These are phyloP conservation scores for Apiospora aurea DNA, from an alignment of 2,329 filamentous ascomycete species.

Conservation along the genomic window DNA sequence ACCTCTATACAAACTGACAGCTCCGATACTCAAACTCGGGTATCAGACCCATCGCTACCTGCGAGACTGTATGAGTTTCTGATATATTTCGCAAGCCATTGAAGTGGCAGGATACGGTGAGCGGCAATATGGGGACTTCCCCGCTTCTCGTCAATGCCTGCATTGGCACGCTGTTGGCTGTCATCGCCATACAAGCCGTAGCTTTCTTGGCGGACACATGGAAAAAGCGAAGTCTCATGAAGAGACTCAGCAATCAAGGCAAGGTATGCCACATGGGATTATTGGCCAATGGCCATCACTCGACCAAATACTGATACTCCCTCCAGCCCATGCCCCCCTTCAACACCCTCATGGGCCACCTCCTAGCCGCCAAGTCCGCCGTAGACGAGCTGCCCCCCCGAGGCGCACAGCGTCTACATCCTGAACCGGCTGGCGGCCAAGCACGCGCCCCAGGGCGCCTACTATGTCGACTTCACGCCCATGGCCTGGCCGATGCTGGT, in stretches of 20 bases:
- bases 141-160: conserved; percentile 32
- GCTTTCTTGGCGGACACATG: conserved; percentile 33
- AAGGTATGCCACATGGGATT: conserved; percentile 31
- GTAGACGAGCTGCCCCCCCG: conserved; percentile 36
- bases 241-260: conserved; percentile 33
- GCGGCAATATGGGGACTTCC: conserved; percentile 30
- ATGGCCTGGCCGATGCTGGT: conserved; percentile 38
- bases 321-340: conserved; percentile 40
- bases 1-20: neutral
- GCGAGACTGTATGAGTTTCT: neutral
- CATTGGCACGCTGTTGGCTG: conserved; percentile 34
- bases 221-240: conserved; percentile 33
- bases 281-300: too few relatives aligned
- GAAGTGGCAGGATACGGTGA: neutral
- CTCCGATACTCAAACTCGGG: neutral
- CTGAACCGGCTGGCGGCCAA: conserved; percentile 34
- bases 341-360: conserved; percentile 40
- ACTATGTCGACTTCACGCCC: conserved; percentile 42
- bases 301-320: neutral
- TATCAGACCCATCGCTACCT: neutral
- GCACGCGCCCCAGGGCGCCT: conserved; percentile 35
- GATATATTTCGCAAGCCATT: neutral
- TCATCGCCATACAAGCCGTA: conserved; percentile 28
- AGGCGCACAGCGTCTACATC: conserved; percentile 38
- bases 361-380: conserved; percentile 40